A percentile compares a stretch with the other conserved stretches of the same genome.
Evolutionary conservation across 352 stramenopile species (phyloP).

Genomic region (Globisporangium nagaii): DNA sequence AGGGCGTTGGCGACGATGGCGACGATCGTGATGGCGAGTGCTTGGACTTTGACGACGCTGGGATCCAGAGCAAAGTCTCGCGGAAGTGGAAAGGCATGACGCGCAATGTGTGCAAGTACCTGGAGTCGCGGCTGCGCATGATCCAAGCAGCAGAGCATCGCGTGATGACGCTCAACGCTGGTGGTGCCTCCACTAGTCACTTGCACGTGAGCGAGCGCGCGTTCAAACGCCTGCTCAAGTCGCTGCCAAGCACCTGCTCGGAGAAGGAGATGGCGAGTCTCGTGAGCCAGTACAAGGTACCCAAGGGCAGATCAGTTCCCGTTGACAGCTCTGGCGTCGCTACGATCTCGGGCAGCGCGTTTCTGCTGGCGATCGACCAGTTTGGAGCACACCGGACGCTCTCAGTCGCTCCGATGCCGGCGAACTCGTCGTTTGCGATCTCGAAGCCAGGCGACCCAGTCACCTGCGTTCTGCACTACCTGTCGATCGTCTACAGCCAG

Average conservation of each 20-base stretch:
- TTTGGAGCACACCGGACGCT: constrained; percentile 30
- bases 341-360: constrained; percentile 27
- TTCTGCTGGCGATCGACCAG: constrained; percentile 28
- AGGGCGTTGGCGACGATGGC: neutral
- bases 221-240: constrained; percentile 34
- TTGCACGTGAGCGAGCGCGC: constrained; percentile 25
- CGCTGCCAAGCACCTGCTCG: constrained; percentile 32
- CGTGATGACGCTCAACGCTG: neutral
- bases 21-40: constrained; percentile 11
- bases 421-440: constrained; percentile 13
- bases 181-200: neutral
- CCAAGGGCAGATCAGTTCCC: no score
- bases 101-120: constrained; percentile 36
- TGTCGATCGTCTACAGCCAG: constrained; percentile 28
- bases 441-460: constrained; percentile 27
- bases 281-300: constrained; percentile 14
- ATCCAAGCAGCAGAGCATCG: constrained; percentile 12
- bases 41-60: neutral
- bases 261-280: constrained; percentile 26
- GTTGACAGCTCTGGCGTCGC: no score
- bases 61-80: neutral
- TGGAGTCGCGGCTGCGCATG: constrained; percentile 25
- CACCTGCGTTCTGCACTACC: constrained; percentile 44
- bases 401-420: constrained; percentile 1
- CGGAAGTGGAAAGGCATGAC: constrained; percentile 40